Conservation (phyloP, 495 filamentous ascomycete genomes). For the Penicillium taxi region DNA sequence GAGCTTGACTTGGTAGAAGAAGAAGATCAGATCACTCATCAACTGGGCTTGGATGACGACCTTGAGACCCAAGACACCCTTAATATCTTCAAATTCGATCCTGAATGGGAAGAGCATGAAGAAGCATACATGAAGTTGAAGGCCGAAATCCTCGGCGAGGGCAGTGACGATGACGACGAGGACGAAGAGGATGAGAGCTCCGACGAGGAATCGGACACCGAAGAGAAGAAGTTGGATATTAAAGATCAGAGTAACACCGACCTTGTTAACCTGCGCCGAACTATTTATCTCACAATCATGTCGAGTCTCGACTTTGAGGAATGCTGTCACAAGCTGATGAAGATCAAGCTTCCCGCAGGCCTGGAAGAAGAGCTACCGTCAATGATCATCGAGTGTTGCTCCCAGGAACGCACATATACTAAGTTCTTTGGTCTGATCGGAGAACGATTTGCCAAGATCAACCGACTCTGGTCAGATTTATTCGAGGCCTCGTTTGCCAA, state of each 20-base stretch:
- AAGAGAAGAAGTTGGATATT: slow-evolving; percentile 76
- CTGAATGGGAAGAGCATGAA: slow-evolving; percentile 85
- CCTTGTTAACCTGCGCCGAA: slow-evolving; percentile 83
- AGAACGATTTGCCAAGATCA: slow-evolving; percentile 90
- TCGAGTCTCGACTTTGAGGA: slow-evolving; percentile 91
- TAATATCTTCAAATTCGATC: slow-evolving; percentile 93
- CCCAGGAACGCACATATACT: slow-evolving; percentile 88
- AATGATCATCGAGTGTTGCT: slow-evolving; percentile 95
- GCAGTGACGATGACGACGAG: slow-evolving; percentile 66
- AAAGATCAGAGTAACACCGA: slow-evolving; percentile 96
- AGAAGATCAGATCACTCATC: slow-evolving; percentile 94
- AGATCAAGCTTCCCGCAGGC: slow-evolving; percentile 79
- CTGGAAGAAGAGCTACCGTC: slow-evolving; percentile 84
- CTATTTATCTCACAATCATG: slow-evolving; percentile 97
- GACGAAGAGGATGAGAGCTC: slow-evolving; percentile 63
- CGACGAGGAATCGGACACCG: slow-evolving; percentile 71
- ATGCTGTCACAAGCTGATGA: slow-evolving; percentile 90
- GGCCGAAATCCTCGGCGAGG: slow-evolving; percentile 91
- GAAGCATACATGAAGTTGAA: slow-evolving; percentile 81
- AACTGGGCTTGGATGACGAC: slow-evolving; percentile 66
- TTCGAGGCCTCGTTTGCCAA: slow-evolving; percentile 84
- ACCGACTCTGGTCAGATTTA: slow-evolving; percentile 85
- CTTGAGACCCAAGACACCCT: slow-evolving; percentile 75
- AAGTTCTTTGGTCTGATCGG: slow-evolving; percentile 95
- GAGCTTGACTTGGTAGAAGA: slow-evolving; percentile 94